phyloP scores from a whole-genome alignment of 345 rosid genomes.

The Ceriops tagal region DNA sequence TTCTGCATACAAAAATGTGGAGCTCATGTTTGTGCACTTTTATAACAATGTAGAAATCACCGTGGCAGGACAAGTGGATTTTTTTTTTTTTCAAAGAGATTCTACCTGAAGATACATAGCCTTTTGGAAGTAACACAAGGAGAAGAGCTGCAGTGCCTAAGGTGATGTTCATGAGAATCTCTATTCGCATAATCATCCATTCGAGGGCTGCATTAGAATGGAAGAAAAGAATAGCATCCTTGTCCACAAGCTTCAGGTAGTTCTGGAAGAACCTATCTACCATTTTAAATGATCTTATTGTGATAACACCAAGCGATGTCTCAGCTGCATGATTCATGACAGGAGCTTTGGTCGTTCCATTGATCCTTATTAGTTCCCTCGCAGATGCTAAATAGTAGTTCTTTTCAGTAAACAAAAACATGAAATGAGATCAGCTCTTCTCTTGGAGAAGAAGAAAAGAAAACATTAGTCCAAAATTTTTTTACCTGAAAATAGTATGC shows the following conservation, averaged over 20 bases:
- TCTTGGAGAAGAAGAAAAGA: background rate
- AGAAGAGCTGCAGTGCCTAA: conserved; percentile 69
- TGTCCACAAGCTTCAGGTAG: conserved; percentile 60
- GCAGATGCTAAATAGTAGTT: conserved; percentile 74
- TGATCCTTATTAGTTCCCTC: conserved; percentile 74
- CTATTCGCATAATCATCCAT: conserved; percentile 72
- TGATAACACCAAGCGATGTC: conserved; percentile 76
- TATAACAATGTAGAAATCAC: background rate
- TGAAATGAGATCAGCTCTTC: background rate
- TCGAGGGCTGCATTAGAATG: conserved; percentile 74
- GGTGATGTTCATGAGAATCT: conserved; percentile 63
- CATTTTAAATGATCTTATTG: conserved; percentile 76
- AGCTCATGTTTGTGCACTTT: background rate
- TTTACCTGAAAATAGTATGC: conserved; percentile 18
- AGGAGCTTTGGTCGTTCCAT: conserved; percentile 92
- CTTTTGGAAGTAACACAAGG: conserved; percentile 65
- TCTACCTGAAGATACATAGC: conserved; percentile 37
- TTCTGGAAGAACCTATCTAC: conserved; percentile 57
- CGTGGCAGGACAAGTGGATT: background rate
- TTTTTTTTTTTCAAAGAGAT: background rate
- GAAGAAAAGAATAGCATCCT: conserved; percentile 70
- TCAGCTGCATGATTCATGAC: conserved; percentile 84
- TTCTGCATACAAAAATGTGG: conserved; percentile 8
- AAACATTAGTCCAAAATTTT: background rate
- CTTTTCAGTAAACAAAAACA: conserved; percentile 24